Base-by-base conservation (phyloP, 2,329 filamentous ascomycete species). In the Colletotrichum noveboracense region DNA sequence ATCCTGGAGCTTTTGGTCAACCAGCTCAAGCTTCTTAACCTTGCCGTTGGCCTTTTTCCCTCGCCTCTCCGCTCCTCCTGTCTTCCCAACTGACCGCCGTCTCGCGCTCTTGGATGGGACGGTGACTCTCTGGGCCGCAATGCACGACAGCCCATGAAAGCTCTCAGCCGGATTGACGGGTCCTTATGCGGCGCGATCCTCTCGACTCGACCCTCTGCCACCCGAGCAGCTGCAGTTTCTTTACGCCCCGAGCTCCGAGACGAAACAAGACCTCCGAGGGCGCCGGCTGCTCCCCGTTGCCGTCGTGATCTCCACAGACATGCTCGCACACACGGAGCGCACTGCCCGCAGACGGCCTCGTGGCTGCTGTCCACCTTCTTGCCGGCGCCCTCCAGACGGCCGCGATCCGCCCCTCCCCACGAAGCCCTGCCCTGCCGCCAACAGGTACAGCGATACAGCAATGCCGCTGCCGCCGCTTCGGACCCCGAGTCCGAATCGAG, bases 101-200 rank as follows among this genome's bases (percentile, higher is more conserved):
- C 74, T 66, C 34, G 24, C 21, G 61, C 61, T 75, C 61, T 66
- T 71, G 24, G 18, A 76, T 61, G 72, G 75, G 75, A 77, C 66
- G 66, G 75, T 77, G 58, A 75, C 43, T 34, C 62, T 26, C 28
- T 65, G 66, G 67, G 61, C 55, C 77, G 77, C 70, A 62, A 90
- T 90, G 88, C 86, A 83, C 86, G 88, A 86, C 85, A 87, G 84
- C 90, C 86, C 89, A 92, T 92, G 90, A 91, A 88, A 89, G 85
- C 88, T 85, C 85, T 87, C 80, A 88, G 86, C 85, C 89, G 88
- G 89, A 87, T 91, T 85, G 89, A 91, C 85, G 86, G 89, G 87
- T 89, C 89, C 86, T 88, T 90, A 86, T 90, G 88, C 86, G 86
- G 88, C 87, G 88, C 89, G 82, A 87, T 90, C 83, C 85, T 89